Evolutionary conservation across 2,329 filamentous ascomycete genomes (phyloP), one percentile per base, ranked within the genome.

Genomic region (Arthroderma uncinatum): DNA sequence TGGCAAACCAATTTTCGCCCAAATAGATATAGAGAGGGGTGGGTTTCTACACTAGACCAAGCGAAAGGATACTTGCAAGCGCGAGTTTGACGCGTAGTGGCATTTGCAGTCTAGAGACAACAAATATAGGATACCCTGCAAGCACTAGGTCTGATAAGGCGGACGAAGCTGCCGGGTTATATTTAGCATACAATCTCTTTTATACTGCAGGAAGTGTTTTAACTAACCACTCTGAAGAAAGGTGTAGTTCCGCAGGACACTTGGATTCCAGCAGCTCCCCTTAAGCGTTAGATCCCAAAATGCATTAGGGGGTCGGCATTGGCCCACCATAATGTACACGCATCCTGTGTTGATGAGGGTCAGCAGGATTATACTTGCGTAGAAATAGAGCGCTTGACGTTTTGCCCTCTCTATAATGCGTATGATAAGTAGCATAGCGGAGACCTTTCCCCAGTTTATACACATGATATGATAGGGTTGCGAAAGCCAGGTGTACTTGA

Each of bases 391-490:
- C 34, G 19, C 57, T 23, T 55, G 54, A 6, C 37, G 39, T 30
- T 57, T 59, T 28, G 54, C 57, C 23, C 37, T 53, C 23, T 55
- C 52, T 33, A 61, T 42, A 14, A 59, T 53, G 21, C 59, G 59
- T 30, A 61, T 47, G 19, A 61, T 44, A 25, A 61, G 59, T 16
- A 61, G 23, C 12, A 42, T 57, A 48, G 59, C 40, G 14, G 59
- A 61, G 16, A 61, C 39, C 28, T 61, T 61, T n/a, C 59, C 57
- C 57, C 54, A 59, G 42, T 59, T 61, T 34, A 55, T 61, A 19
- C 54, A 57, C 55, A 59, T 57, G 12, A 61, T 55, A 42, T 59
- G 55, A 16, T 57, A 57, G 2, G 57, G 54, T 25, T 55, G 55
- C 5, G 59, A 57, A 21, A 61, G 39, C 52, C 55, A 61, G 33